phyloP scores from a whole-genome alignment of 2,329 filamentous ascomycete species.

The Lojkania enalia region DNA sequence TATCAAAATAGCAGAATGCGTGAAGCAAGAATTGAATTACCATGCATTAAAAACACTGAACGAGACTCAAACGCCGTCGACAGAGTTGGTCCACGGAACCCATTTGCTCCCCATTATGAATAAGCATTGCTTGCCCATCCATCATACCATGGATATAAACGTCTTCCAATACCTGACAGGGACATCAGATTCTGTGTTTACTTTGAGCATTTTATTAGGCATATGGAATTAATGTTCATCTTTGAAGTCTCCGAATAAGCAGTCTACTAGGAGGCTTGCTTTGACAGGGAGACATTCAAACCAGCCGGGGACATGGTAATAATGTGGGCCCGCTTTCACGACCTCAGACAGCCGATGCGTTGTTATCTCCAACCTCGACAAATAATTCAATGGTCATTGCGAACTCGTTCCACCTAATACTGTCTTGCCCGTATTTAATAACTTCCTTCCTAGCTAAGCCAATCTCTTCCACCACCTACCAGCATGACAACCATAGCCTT shows the following conservation, averaged over 20 bases:
- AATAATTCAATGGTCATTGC: conserved; percentile 46
- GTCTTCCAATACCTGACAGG: conserved; percentile 18
- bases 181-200: background rate
- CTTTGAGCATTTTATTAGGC: background rate
- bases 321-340: conserved; percentile 35
- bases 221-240: background rate
- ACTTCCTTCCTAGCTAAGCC: conserved; percentile 38
- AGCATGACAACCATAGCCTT: conserved; percentile 45
- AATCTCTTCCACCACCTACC: conserved; percentile 52
- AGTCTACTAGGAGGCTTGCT: conserved; percentile 43
- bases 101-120: conserved; percentile 15
- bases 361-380: conserved; percentile 44
- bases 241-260: conserved; percentile 34
- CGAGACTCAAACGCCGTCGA: conserved; percentile 16
- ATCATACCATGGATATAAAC: conserved; percentile 24
- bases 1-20: no score
- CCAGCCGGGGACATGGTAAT: conserved; percentile 29
- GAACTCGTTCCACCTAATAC: conserved; percentile 44
- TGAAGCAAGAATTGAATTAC: background rate
- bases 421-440: conserved; percentile 45
- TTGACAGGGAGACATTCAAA: conserved; percentile 45
- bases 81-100: conserved; percentile 3
- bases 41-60: background rate
- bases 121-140: conserved; percentile 20
- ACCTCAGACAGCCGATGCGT: conserved; percentile 44